phyloP scores from a whole-genome alignment of 148 eudicot species.

The Rhododendron molle region DNA sequence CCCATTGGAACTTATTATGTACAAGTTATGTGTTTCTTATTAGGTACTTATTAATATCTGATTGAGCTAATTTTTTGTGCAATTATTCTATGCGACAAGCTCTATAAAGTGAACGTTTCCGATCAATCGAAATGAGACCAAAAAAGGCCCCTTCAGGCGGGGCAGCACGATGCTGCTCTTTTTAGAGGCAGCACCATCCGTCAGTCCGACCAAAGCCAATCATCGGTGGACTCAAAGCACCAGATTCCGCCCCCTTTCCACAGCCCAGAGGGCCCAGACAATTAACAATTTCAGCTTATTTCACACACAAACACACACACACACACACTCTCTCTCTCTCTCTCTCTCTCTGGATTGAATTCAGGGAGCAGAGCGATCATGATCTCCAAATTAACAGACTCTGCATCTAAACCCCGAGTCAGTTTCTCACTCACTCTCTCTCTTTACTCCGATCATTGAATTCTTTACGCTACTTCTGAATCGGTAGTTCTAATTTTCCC shows the following conservation, averaged over 20 bases:
- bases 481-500: background rate
- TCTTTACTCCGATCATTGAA: background rate
- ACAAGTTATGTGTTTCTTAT: no score
- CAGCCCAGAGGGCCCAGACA: background rate
- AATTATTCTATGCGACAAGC: no score
- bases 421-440: constrained; percentile 14
- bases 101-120: no score
- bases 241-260: background rate
- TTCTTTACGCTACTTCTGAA: background rate
- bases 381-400: constrained; percentile 21
- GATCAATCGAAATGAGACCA: no score
- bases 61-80: no score
- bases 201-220: background rate
- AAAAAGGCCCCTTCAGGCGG: no score
- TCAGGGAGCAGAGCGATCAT: constrained; percentile 14
- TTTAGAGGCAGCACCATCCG: no score
- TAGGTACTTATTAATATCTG: no score
- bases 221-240: background rate
- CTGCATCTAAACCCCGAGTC: constrained; percentile 26
- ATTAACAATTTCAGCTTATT: background rate
- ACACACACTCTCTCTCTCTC: background rate
- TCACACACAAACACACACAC: background rate
- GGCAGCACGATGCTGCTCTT: no score
- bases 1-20: no score
- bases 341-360: background rate